Evolutionary conservation across 345 rosid genomes (phyloP), one percentile per base, ranked within the genome.

Genomic region (Turnera subulata): DNA sequence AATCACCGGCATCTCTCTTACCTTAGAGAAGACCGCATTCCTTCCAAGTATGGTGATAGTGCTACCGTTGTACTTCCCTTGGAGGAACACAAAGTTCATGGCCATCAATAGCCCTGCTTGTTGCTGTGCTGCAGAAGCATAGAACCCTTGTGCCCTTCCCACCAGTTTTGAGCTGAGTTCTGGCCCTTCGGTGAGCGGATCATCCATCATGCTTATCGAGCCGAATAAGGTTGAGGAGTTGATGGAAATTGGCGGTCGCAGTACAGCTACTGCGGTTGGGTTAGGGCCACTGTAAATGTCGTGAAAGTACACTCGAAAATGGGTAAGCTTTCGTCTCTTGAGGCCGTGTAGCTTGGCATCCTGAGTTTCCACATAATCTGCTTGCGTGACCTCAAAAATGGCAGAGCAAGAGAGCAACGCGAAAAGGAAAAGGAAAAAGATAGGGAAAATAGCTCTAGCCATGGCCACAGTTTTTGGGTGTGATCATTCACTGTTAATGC

Each of bases 291-390:
- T 73, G 16, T 52, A 15, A 29, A 72, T 45, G 77, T 90, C 95
- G 29, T 90, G 97, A 89, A 87, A 89, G 50, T 79, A 84, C 9
- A 84, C 49, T 29, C 63, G 62, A 54, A 86, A 82, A 65, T 84
- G 91, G 60, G 77, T 82, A 11, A 84, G 76, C 75, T 84, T 89
- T 68, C 85, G 80, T 40, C 68, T 83, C 56, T 39, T 71, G 21
- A 68, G 60, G 7, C 55, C 48, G 2, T n/a, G n/a, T n/a, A 32
- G 18, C 12, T 62, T 53, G 21, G 5, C 29, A 40, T 52, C 50
- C 6, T 26, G 35, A 21, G 20, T 19, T 62, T 25, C 18, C 2
- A 6, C 52, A 12, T 40, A 32, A 2, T 33, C 35, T 19, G 14
- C 33, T 5, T 14, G 46, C 0, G 32, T 6, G n/a, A 25, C 42